Base-by-base conservation (phyloP, 352 stramenopile species). In the Phytophthora macrochlamydospora region DNA sequence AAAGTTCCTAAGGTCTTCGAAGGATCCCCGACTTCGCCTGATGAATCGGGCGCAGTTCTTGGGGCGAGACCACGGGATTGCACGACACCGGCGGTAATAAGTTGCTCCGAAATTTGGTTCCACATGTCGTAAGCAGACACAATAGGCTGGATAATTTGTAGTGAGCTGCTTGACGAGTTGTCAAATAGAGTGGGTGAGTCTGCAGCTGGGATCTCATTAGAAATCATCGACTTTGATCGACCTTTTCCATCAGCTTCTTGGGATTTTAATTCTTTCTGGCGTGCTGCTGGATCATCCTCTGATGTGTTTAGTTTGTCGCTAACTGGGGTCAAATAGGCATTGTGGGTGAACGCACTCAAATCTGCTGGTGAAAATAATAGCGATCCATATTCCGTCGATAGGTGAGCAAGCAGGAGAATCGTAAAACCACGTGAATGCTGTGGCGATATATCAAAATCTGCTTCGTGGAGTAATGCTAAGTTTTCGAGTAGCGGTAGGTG, bases 291-390 rank as follows among this genome's bases (percentile, higher is more conserved):
- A 50, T 30, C 11, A 6, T 67, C 30, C 52, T 49, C 54, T 13
- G 44, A 44, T 13, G 28, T 3, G 4, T 51, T 54, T 2, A n/a
- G 11, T 18, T 59, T 68, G 3, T 68, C 38, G 8, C 31, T 52
- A 8, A 28, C 43, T 38, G 63, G 56, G 8, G 67, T 31, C 18
- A 66, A 7, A 44, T 83, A 75, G 0, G 69, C 55, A 40, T 84
- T 89, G 67, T 81, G 72, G 5, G 80, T 68, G 46, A 90, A 92
- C 7, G 73, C 71, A 3, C 72, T 87, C 67, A 92, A 75, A 44
- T 93, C 85, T 9, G 64, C 70, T 0, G 81, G 82, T 9, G 78
- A 78, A 64, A 92, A 93, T 12, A 93, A 61, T 14, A 93, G 53
- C 11, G 77, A 79, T 1, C 81, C 75, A 33, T 81, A 89, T 45